Evolutionary conservation across 2,329 filamentous ascomycete genomes (phyloP), one percentile per base, ranked within the genome.

Genomic region (Setomelanomma holmii): DNA sequence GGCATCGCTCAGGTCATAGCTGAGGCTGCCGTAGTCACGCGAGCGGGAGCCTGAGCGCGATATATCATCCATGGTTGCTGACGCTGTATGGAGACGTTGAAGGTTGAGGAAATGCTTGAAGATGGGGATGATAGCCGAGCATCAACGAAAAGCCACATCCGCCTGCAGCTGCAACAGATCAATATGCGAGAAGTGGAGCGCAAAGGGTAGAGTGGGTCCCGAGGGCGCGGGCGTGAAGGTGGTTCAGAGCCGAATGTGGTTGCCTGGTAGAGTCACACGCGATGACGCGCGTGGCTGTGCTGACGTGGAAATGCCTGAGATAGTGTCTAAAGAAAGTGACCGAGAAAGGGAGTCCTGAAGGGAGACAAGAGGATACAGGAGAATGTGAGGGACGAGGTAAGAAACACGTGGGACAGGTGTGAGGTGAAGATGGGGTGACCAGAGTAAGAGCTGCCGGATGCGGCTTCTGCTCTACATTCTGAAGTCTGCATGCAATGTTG

Each of bases 231-330:
- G 23, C 22, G 46, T 41, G 19, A 36, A 45, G 45, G 45, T 41
- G 4, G 45, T 49, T 35, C 48, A 50, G 46, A 45, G 48, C 23
- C 53, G 45, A 47, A 60, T 52, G 58, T 64, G 62, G 67, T 58
- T 64, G 69, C 63, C 66, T 68, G 64, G 53, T 60, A 49, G 45
- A 53, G 59, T 64, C 66, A 69, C 61, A 69, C 62, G 38, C 53
- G 57, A 67, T 69, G 69, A 71, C 67, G 68, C 58, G 64, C 41
- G 55, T 59, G 56, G 55, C 56, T 55, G 62, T 49, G 60, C 56
- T 59, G 40, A 55, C 45, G 50, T 53, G 45, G 42, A 44, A 38
- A 41, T 53, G 55, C 61, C 52, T 60, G 51, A 52, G 50, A 47
- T 35, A n/a, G 49, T 38, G 27, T 41, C 24, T 24, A 21, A 30